Base-by-base conservation (phyloP, 2,329 filamentous ascomycete species). In the Curvularia eragrostidis region DNA sequence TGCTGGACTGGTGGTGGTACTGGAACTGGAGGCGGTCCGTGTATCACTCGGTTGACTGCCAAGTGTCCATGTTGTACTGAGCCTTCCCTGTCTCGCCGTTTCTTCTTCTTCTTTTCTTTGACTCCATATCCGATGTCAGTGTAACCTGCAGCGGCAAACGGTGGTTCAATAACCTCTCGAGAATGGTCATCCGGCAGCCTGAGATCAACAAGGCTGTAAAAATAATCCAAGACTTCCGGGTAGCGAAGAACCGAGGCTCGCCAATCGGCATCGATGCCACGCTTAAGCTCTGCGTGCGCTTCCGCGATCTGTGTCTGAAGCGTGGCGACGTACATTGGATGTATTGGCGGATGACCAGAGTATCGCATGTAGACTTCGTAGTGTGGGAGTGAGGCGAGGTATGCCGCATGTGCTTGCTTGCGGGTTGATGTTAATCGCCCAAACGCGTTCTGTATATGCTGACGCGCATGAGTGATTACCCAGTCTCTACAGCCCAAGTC, bases 221-320 rank as follows among this genome's bases (percentile, higher is more conserved):
- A 93, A 76, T 93, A 92, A 75, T 92, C 88, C 53, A 94, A 80
- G n/a, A 93, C 73, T 72, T 93, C 89, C 4, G 90, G 91, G 67
- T 93, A 94, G 53, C 87, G 84, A 67, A 91, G 85, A 38, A 93
- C 90, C 47, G 87, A 89, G 28, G 85, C 82, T 68, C 88, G 85
- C 90, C 90, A 94, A 78, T 93, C 90, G 61, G 90, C 87, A 68
- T 93, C 89, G 68, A 93, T 89, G 59, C 89, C 89, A 48, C 86
- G 84, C 77, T 91, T 91, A 59, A 91, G 81, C 48, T 84, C 82
- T 15, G 82, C 82, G 69, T 91, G 85, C 23, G 89, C 89, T 55
- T 85, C 83, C 38, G 83, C 80, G 51, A 92, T 84, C 70, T 91
- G 79, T 21, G 67, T 65, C 48, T 81, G 76, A 23, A 82, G 68